phyloP scores from a whole-genome alignment of 345 rosid genomes.

The Populus pruinosa region DNA sequence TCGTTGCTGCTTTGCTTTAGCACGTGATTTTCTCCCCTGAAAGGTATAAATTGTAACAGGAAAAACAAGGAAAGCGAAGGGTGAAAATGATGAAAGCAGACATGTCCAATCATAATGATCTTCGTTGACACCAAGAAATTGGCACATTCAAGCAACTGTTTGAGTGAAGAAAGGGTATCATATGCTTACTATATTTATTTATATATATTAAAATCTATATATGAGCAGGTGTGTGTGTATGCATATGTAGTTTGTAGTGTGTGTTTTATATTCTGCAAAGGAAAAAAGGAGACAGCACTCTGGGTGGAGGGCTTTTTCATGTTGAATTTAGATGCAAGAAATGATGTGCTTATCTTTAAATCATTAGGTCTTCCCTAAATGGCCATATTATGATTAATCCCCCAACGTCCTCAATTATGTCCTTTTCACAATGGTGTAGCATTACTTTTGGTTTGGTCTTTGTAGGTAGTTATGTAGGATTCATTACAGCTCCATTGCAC shows the following conservation, averaged over 20 bases:
- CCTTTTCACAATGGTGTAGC: background rate
- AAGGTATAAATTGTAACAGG: background rate
- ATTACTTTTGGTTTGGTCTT: background rate
- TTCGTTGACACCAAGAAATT: constrained; percentile 39
- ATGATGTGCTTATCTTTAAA: constrained; percentile 33
- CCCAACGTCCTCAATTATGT: constrained; percentile 9
- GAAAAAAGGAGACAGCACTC: background rate
- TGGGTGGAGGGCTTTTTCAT: constrained; percentile 14
- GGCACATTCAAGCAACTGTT: constrained; percentile 23
- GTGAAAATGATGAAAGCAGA: constrained; percentile 26
- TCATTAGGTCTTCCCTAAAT: constrained; percentile 32
- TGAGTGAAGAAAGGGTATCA: constrained; percentile 19
- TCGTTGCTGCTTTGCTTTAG: constrained; percentile 22
- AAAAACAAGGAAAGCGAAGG: background rate
- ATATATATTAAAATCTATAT: background rate
- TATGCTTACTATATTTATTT: background rate
- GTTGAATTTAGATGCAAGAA: constrained; percentile 30
- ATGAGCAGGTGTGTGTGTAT: background rate
- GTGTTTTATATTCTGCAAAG: background rate
- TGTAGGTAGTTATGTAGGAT: background rate
- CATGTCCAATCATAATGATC: constrained; percentile 32
- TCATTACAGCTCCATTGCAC: background rate
- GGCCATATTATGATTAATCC: constrained; percentile 24
- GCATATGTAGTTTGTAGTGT: background rate
- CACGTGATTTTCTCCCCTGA: constrained; percentile 36